These are phyloP conservation scores for Candida quercuum DNA, from an alignment of 805 yeast genomes.

Conservation along the genomic window DNA sequence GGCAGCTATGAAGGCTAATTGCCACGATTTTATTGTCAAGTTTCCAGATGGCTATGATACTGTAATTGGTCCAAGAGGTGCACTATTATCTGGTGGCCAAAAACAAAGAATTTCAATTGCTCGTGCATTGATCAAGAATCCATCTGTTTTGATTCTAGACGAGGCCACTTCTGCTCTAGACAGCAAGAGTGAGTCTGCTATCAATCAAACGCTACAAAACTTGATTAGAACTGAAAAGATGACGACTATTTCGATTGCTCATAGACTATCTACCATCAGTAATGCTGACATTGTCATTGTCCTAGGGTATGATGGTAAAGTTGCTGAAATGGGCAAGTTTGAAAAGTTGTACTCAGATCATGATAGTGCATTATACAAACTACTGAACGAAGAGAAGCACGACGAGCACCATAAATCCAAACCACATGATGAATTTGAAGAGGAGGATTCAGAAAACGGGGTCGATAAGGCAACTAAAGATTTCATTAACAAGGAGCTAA, in stretches of 20 bases:
- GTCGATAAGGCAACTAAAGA: conserved; percentile 12
- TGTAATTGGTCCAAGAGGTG: conserved; percentile 59
- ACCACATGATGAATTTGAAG: conserved; percentile 5
- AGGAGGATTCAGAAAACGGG: conserved; percentile 5
- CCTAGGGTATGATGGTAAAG: conserved; percentile 72
- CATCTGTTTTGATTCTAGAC: conserved; percentile 70
- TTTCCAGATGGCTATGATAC: conserved; percentile 68
- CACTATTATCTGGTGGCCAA: conserved; percentile 86
- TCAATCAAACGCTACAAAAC: conserved; percentile 68
- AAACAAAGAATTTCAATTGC: conserved; percentile 85
- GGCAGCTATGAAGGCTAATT: conserved; percentile 47
- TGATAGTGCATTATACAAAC: conserved; percentile 32
- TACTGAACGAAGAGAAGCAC: conserved; percentile 30
- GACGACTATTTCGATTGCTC: conserved; percentile 90
- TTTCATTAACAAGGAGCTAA: conserved; percentile 20
- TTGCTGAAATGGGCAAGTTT: conserved; percentile 70
- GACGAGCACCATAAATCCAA: conserved; percentile 8
- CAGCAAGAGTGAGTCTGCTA: conserved; percentile 64
- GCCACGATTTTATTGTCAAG: conserved; percentile 52
- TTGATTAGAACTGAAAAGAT: conserved; percentile 53
- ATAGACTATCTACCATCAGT: conserved; percentile 83
- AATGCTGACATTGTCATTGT: conserved; percentile 84
- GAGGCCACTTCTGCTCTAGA: conserved; percentile 92
- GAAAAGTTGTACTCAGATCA: conserved; percentile 46
- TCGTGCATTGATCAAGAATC: conserved; percentile 71